Evolutionary conservation across 179 eudicot species (phyloP), one percentile per base, ranked within the genome.

Genomic region (Silene coronaria): DNA sequence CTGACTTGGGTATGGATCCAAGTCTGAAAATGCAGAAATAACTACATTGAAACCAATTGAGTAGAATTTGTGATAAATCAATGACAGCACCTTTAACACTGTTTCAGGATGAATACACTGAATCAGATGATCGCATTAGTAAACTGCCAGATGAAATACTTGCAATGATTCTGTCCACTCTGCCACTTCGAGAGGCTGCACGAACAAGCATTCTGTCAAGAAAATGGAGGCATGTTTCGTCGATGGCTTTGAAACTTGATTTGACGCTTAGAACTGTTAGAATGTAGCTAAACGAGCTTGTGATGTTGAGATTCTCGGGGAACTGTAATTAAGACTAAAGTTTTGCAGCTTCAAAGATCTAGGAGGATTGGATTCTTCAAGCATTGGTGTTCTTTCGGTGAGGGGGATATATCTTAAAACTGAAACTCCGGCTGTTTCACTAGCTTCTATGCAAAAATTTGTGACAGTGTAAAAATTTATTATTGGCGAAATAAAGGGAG

Each of bases 91-190:
- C 19, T 45, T 42, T 21, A 38, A 38, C n/a, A 23, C 72, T 45
- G 59, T 71, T 71, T 71, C 74, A 71, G 74, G 74, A 71, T 6
- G 74, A 53, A 70, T 19, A 12, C 60, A 14, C 5, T 46, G 17
- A 16, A 23, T 57, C 34, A 12, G 10, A 24, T 70, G 74, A 71
- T 32, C 45, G 24, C 75, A 72, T 72, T 19, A 72, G 75, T 57
- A n/a, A 14, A 28, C 21, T 72, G 66, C 66, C 75, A 57, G 75
- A 72, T 72, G 75, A 72, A n/a, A 19, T 72, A 30, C 75, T 72
- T 32, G 42, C 10, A 19, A 57, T 72, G 64, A 72, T 72, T 57
- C 66, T 72, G 7, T n/a, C 46, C 48, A 46, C 46, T 10, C 34
- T 72, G 66, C 16, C 75, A n/a, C 51, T 72, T n/a, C 66, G 16